Evolutionary conservation across 1,284 basidiomycete genomes (phyloP), one percentile per base, ranked within the genome.

Genomic region (Naganishia sp.): DNA sequence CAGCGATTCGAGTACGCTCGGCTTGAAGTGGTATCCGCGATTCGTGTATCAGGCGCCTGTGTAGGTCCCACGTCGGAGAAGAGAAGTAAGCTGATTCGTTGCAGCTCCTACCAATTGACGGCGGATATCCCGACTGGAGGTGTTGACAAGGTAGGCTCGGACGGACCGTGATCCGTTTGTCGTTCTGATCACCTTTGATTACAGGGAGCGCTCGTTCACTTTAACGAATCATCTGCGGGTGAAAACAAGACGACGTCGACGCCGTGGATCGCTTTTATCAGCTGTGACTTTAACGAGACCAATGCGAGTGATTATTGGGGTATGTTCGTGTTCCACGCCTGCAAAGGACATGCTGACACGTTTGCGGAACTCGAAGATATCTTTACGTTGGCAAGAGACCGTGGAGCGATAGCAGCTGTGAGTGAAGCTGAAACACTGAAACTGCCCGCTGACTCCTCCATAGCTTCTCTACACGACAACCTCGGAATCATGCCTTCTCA

Each of bases 231-330:
- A 2, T 70, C 66, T 5, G 73, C 71, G 57, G 72, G 72, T 2
- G 65, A 58, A 39, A 90, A 88, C 85, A 32, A 83, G 75, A 72
- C 79, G 0, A 75, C 79, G 0, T 66, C 80, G 1, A 90, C 91
- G 0, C 91, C 92, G 7, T 94, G 91, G 90, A 90, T 94, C 69
- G 92, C 92, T 5, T 84, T 92, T 71, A 85, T 94, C 53, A 85
- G 85, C 13, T 94, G 92, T 76, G 91, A 93, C 73, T 74, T 75
- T 62, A 91, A 92, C 75, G 84, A 86, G 28, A 90, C 89, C 5
- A 78, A 84, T 68, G 81, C 84, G 18, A 77, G 72, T 61, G 66
- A 75, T n/a, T 73, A 76, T 51, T 74, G 71, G 71, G 76, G 77
- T 77, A 62, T 68, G 74, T 72, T 18, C 13, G 9, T 25, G 23